phyloP scores from a whole-genome alignment of 768 basidiomycete genomes.

The Suillus bovinus region DNA sequence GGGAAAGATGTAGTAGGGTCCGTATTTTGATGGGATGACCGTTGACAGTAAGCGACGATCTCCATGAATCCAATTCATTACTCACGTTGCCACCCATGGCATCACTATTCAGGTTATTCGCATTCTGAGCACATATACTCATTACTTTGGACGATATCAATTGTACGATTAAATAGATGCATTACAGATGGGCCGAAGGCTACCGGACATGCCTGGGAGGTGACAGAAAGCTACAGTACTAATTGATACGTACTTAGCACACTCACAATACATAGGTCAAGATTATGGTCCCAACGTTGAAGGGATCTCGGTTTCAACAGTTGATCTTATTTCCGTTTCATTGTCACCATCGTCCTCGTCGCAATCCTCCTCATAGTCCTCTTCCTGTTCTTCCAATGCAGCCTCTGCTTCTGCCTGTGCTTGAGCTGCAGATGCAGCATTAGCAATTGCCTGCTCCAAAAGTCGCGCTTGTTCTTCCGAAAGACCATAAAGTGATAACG shows the following conservation, averaged over 20 bases:
- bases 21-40: slow-evolving; percentile 16
- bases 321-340: slow-evolving; percentile 34
- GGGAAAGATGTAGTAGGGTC: slow-evolving; percentile 59
- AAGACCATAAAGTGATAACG: slow-evolving; percentile 67
- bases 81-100: not conserved
- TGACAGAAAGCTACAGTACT: slow-evolving; percentile 24
- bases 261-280: slow-evolving; percentile 21
- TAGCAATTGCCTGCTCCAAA: slow-evolving; percentile 73
- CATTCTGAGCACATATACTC: slow-evolving; percentile 30
- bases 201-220: slow-evolving; percentile 12
- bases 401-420: slow-evolving; percentile 81
- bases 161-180: slow-evolving; percentile 25
- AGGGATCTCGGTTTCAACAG: slow-evolving; percentile 9
- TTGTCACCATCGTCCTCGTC: slow-evolving; percentile 46
- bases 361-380: slow-evolving; percentile 46
- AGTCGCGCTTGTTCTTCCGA: slow-evolving; percentile 72
- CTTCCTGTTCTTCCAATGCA: slow-evolving; percentile 69
- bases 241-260: slow-evolving; percentile 19
- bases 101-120: slow-evolving; percentile 24
- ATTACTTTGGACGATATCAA: slow-evolving; percentile 24
- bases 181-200: slow-evolving; percentile 16
- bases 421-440: slow-evolving; percentile 72
- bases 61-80: slow-evolving; percentile 2
- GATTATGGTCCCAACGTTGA: slow-evolving; percentile 16
- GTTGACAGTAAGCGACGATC: slow-evolving; percentile 15